phyloP scores from a whole-genome alignment of 148 eudicot species.

The Silene latifolia region DNA sequence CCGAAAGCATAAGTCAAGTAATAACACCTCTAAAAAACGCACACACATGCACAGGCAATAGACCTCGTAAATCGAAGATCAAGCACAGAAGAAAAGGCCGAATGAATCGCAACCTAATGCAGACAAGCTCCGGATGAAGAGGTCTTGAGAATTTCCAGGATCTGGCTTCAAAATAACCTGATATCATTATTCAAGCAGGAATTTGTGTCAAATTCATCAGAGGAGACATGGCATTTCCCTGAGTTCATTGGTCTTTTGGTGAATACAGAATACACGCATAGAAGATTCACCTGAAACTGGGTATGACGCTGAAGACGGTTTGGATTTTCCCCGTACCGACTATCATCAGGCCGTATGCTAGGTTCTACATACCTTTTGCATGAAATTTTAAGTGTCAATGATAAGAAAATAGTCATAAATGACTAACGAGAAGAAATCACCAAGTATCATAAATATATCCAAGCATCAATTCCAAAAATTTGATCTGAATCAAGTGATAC shows the following conservation, averaged over 20 bases:
- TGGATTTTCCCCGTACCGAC: conserved; percentile 98
- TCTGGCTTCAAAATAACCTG: conserved; percentile 99
- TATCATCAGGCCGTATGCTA: conserved; percentile 96
- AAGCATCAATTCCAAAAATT: background rate
- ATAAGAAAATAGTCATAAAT: conserved; percentile 16
- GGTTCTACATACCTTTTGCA: conserved; percentile 90
- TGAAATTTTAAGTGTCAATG: conserved; percentile 26
- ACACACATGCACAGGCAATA: background rate
- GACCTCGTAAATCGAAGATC: background rate
- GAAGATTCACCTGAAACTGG: conserved; percentile 79
- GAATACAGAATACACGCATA: background rate
- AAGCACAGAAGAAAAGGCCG: background rate
- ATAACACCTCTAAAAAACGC: background rate
- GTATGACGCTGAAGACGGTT: conserved; percentile 99
- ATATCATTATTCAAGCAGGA: conserved; percentile 23
- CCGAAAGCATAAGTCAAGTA: background rate
- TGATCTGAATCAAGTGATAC: background rate
- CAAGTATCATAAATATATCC: conserved; percentile 4
- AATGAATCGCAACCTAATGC: conserved; percentile 62
- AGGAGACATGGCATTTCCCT: background rate
- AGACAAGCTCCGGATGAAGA: conserved; percentile 82
- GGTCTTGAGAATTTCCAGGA: conserved; percentile 99
- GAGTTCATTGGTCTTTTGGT: conserved; percentile 1
- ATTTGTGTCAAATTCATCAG: background rate
- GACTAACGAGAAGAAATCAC: conserved; percentile 5